These are phyloP conservation scores for Delonix regia DNA, from an alignment of 306 rosid genomes.

Conservation along the genomic window DNA sequence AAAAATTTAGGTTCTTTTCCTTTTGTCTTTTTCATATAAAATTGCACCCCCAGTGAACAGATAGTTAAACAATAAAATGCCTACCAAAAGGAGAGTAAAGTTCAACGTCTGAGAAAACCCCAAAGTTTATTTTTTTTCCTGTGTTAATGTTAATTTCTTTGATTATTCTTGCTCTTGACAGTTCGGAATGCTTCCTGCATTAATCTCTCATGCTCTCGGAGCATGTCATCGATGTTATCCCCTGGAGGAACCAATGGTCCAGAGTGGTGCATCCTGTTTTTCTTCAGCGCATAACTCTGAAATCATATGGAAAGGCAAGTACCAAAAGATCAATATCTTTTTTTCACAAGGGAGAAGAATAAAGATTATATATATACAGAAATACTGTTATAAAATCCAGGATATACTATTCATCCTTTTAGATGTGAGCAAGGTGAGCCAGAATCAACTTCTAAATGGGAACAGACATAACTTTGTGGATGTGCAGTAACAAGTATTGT, in stretches of 20 bases:
- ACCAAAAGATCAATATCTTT: neutral
- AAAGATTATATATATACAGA: too few species aligned
- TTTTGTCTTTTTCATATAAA: slow-evolving; percentile 23
- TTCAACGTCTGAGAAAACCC: neutral
- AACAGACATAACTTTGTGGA: neutral
- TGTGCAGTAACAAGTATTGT: neutral
- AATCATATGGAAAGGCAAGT: slow-evolving; percentile 25
- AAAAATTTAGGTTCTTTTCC: slow-evolving; percentile 1
- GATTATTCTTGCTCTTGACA: slow-evolving; percentile 58
- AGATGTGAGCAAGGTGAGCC: neutral
- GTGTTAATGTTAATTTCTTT: slow-evolving; percentile 12
- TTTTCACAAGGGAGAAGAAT: neutral
- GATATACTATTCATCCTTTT: neutral
- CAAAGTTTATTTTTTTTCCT: neutral
- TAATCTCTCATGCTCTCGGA: slow-evolving; percentile 82
- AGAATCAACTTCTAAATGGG: neutral
- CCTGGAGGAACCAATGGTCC: slow-evolving; percentile 86
- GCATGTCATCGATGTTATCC: slow-evolving; percentile 85
- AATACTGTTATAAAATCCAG: neutral
- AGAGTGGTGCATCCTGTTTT: slow-evolving; percentile 83
- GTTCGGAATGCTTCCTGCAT: slow-evolving; percentile 92
- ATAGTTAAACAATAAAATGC: neutral
- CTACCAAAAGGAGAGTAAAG: neutral
- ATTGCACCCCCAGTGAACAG: neutral
- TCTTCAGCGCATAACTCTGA: slow-evolving; percentile 64